Percentiles rank a stretch among this genome's conserved stretches.
phyloP scores from a whole-genome alignment of 768 basidiomycete genomes.

The Pisolithus marmoratus region DNA sequence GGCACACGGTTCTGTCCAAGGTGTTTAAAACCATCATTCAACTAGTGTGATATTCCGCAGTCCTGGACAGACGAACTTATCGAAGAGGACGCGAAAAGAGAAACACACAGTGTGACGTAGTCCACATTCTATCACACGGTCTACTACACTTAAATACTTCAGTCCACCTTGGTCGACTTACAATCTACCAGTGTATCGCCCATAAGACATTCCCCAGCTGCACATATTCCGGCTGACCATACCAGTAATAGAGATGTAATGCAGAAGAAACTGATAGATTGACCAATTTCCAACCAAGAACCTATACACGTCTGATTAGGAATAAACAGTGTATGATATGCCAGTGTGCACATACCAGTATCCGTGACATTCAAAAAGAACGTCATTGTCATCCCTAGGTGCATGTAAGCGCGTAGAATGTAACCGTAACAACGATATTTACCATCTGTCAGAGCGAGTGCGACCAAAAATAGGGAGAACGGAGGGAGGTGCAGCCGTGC shows the following conservation, averaged over 20 bases:
- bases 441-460: conserved; percentile 70
- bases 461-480: conserved; percentile 75
- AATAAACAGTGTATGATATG: conserved; percentile 2
- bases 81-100: too few relatives aligned
- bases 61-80: too few relatives aligned
- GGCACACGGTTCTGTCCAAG: too few relatives aligned
- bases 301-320: conserved; percentile 32
- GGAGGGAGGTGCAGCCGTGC: conserved; percentile 63
- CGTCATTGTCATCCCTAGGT: conserved; percentile 68
- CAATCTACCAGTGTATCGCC: conserved; percentile 25
- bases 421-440: conserved; percentile 7
- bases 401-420: background rate
- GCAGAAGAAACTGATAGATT: conserved; percentile 83
- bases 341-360: conserved; percentile 43
- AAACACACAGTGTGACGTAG: too few relatives aligned
- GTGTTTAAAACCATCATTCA: too few relatives aligned
- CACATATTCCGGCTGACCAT: conserved; percentile 75
- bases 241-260: conserved; percentile 74
- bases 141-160: background rate
- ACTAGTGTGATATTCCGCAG: too few relatives aligned
- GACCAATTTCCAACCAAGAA: conserved; percentile 87
- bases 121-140: background rate
- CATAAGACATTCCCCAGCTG: conserved; percentile 68
- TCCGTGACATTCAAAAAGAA: conserved; percentile 85
- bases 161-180: conserved; percentile 13